These are phyloP conservation scores for Ampelocalamus luodianensis DNA, from an alignment of 176 grass and related monocot genomes.

Conservation along the genomic window DNA sequence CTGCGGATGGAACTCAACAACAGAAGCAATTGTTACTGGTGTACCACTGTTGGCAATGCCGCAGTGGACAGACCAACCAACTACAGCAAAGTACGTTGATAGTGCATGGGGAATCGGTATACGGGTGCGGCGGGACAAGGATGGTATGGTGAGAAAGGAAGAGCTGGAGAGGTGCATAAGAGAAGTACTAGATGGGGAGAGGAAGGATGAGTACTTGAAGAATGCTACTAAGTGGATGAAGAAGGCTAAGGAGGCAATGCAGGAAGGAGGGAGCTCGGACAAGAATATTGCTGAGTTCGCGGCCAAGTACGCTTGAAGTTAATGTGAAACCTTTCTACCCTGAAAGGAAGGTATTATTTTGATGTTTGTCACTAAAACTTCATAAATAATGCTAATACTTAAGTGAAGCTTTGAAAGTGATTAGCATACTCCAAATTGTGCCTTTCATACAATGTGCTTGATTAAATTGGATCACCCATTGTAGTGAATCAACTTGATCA, in stretches of 20 bases:
- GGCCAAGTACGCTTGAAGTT: neutral
- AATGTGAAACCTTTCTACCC: too few species aligned
- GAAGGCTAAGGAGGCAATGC: neutral
- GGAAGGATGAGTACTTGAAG: neutral
- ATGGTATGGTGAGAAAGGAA: neutral
- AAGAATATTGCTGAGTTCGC: conserved; percentile 26
- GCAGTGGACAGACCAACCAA: conserved; percentile 54
- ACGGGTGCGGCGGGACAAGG: neutral
- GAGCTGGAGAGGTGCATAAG: conserved; percentile 44
- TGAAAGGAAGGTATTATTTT: neutral
- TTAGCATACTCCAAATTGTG: neutral
- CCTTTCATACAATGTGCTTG: conserved; percentile 11
- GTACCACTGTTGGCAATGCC: conserved; percentile 43
- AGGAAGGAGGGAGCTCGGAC: neutral
- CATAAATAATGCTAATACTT: neutral
- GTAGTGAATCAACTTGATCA: conserved; percentile 25
- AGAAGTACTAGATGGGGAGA: neutral
- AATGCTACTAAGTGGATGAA: conserved; percentile 15
- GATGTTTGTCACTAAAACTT: neutral
- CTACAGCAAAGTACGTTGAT: conserved; percentile 43
- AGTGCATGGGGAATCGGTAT: conserved; percentile 40
- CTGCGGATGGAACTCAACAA: conserved; percentile 41
- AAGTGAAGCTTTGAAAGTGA: conserved; percentile 12
- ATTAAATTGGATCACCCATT: neutral
- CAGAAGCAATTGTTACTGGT: neutral